Base-by-base conservation (phyloP, 1,139 yeast species). In the Debaryomyces subglobosus region DNA sequence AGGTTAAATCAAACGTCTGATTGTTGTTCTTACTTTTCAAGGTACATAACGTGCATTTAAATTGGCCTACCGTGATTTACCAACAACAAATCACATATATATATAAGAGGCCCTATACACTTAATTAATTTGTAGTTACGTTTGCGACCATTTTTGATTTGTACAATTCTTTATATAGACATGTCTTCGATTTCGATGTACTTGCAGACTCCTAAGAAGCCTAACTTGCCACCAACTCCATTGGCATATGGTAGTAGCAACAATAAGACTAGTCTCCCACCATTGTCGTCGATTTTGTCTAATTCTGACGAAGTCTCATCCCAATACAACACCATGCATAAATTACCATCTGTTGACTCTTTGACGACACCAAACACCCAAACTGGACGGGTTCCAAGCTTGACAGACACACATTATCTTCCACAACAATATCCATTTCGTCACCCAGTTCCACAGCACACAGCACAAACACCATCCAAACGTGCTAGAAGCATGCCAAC, bases 181-280 rank as follows among this genome's bases (percentile, higher is more conserved):
- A 43, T 35, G 41, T 36, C 41, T 30, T 44, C 46, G 18, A 27
- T 44, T 39, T 44, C 46, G 5, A 58, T 60, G 58, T 58, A 59
- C 39, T 56, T 62, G 49, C 65, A 61, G 48, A 68, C 73, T 9
- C 72, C 73, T 43, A 67, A 67, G 55, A 65, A 70, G 56, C 64
- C 68, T 12, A 55, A 52, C 45, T 61, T 64, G 49, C 72, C 66
- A 44, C 60, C 68, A 37, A 61, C 69, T n/a, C 65, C 65, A 34
- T 53, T 54, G 45, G 49, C 49, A 46, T 58, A 53, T 53, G 53
- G 50, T 52, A 56, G 50, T 52, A 56, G 47, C 54, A 60, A 52
- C 44, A 58, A 49, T 53, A 60, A 51, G 47, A 56, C 73, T 39
- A 62, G 63, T 52, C 71, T 75, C 51, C 80, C 79, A 21, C 80